Conservation (phyloP, 768 basidiomycete genomes). For the Lentinula aciculospora region DNA sequence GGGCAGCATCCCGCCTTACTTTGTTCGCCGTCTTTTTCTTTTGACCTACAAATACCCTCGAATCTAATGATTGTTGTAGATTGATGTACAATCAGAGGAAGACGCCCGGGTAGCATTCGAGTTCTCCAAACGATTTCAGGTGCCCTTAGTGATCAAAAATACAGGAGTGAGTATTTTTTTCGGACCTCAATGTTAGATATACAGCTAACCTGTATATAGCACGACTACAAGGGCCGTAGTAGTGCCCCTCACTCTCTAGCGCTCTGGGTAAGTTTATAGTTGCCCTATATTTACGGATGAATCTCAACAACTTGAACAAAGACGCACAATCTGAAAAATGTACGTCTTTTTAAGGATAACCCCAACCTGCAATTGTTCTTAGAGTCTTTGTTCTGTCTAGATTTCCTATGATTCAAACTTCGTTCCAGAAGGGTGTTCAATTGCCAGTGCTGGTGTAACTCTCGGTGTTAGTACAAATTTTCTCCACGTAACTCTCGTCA, state of each 20-base stretch:
- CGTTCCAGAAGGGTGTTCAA: slow-evolving; percentile 10
- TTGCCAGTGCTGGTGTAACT: slow-evolving; percentile 5
- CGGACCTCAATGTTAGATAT: neutral
- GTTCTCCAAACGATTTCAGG: slow-evolving; percentile 31
- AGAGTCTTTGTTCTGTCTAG: neutral
- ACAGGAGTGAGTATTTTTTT: slow-evolving; percentile 35
- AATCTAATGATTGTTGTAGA: slow-evolving; percentile 17
- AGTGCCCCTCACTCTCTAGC: slow-evolving; percentile 36
- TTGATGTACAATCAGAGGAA: slow-evolving; percentile 31
- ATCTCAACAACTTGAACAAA: neutral
- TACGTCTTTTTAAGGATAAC: neutral
- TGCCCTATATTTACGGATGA: neutral
- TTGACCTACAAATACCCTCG: neutral
- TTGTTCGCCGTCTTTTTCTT: slow-evolving; percentile 20
- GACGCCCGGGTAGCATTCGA: slow-evolving; percentile 40
- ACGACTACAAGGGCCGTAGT: slow-evolving; percentile 45
- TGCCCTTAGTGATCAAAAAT: slow-evolving; percentile 46
- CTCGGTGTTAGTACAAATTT: slow-evolving; percentile 9
- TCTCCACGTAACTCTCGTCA: neutral
- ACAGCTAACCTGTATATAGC: slow-evolving; percentile 19
- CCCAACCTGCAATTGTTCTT: neutral
- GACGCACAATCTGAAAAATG: slow-evolving; percentile 13
- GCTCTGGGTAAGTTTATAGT: slow-evolving; percentile 31
- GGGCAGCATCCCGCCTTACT: slow-evolving; percentile 34
- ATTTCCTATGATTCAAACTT: slow-evolving; percentile 11